A percentile compares a stretch with the other conserved stretches of the same genome.
Evolutionary conservation across 2,329 filamentous ascomycete species (phyloP).

Genomic region (Phyllosticta citriasiana): DNA sequence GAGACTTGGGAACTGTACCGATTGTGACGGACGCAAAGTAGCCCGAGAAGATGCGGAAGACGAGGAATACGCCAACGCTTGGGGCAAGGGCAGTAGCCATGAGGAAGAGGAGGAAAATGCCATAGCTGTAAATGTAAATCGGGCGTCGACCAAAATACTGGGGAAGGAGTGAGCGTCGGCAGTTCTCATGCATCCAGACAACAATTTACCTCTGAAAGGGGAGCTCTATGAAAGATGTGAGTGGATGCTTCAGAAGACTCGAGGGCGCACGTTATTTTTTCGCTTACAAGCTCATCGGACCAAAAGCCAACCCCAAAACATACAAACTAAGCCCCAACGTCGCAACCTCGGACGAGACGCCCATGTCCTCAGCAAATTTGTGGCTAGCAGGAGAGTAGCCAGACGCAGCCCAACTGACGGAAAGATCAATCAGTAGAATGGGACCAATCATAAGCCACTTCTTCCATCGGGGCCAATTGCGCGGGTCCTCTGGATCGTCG

Average conservation of each 20-base stretch:
- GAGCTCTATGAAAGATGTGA: conserved; percentile 14
- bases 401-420: conserved; percentile 35
- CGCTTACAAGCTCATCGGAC: conserved; percentile 23
- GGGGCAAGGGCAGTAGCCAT: conserved; percentile 35
- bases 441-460: conserved; percentile 28
- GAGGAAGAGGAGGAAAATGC: conserved; percentile 33
- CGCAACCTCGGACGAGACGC: conserved; percentile 30
- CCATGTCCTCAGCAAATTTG: conserved; percentile 35
- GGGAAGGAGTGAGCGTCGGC: neutral
- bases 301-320: conserved; percentile 36
- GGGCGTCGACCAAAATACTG: conserved; percentile 34
- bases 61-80: conserved; percentile 32
- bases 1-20: conserved; percentile 1
- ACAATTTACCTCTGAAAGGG: conserved; percentile 20
- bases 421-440: conserved; percentile 27
- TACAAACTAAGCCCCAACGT: conserved; percentile 39
- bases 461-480: conserved; percentile 23
- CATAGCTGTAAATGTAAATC: conserved; percentile 35
- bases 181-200: conserved; percentile 6
- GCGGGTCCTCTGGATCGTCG: conserved; percentile 22
- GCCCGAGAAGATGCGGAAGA: conserved; percentile 36
- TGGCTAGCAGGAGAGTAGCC: conserved; percentile 36
- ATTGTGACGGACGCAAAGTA: conserved; percentile 34
- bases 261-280: conserved; percentile 14
- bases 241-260: conserved; percentile 11